Evolutionary conservation across 2,329 filamentous ascomycete species (phyloP).

Genomic region (Penicillium frequentans): DNA sequence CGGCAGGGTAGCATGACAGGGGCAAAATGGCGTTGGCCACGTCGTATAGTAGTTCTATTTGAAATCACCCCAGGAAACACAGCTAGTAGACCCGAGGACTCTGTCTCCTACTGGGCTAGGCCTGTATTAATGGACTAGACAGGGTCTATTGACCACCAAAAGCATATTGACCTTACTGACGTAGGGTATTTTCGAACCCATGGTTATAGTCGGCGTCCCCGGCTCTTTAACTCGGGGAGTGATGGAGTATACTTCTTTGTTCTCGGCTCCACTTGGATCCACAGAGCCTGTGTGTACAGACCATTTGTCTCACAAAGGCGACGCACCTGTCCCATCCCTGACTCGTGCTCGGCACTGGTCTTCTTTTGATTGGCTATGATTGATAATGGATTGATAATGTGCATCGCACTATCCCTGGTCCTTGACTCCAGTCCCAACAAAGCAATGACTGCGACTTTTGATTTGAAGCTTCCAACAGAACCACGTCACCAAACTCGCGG

Average conservation of each 20-base stretch:
- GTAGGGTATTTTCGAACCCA: no score
- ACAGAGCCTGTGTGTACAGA: neutral
- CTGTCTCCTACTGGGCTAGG: neutral
- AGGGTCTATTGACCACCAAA: no score
- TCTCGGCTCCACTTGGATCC: neutral
- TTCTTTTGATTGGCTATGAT: neutral
- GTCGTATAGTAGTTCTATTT: neutral
- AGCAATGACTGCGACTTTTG: neutral
- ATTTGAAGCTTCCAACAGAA: neutral
- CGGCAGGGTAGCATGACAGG: neutral
- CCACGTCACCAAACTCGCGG: neutral
- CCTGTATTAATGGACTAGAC: neutral
- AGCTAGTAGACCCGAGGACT: neutral
- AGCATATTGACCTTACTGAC: no score
- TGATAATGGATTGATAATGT: constrained; percentile 9
- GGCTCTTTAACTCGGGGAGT: no score
- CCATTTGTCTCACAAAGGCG: neutral
- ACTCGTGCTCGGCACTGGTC: neutral
- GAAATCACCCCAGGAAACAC: neutral
- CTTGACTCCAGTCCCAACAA: neutral
- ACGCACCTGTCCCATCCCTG: neutral
- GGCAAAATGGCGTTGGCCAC: neutral
- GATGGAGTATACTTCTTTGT: no score
- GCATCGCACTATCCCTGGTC: neutral
- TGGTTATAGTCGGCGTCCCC: no score